Evolutionary conservation across 441 rosid genomes (phyloP), one percentile per base, ranked within the genome.

Genomic region (Kokia cookei): DNA sequence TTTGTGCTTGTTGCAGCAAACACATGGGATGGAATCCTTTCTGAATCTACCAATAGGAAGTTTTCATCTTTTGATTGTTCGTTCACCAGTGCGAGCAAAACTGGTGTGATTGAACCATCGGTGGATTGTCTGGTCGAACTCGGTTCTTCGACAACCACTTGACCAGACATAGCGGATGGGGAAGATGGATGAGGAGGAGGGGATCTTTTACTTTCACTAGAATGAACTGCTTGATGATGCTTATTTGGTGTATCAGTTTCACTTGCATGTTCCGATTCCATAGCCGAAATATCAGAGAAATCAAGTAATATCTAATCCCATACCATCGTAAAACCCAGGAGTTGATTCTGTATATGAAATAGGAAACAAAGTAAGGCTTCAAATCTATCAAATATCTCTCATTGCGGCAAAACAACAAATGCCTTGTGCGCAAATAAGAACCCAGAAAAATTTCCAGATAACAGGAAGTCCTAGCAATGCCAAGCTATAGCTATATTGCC

Each of bases 1-100:
- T 77, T 47, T 43, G 94, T 79, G 8, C 74, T 79, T 37, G 73
- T 80, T 69, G 90, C 81, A n/a, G 75, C 69, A 74, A 90, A 90
- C 3, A 84, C 89, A 32, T 77, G 80, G 58, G 89, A 78, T n/a
- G 92, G 92, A 11, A 90, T 80, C 78, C 85, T 82, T 29, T 82
- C 80, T 0, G 83, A 72, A 12, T 81, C 51, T 13, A 64, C 63
- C 69, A 27, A 5, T 37, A 50, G 59, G 45, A 74, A 24, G 48
- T 77, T 84, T 6, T 74, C 84, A 10, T 72, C 50, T 0, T 84
- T 61, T 76, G 84, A 58, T 76, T 85, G 82, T 43, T 89, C 91
- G 92, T 83, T 87, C 68, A 78, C 71, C 78, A 85, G 91, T 47
- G 80, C 71, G 15, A 83, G 82, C 63, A 91, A 90, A 64, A 64